phyloP scores from a whole-genome alignment of 2,329 filamentous ascomycete genomes.

The Penicillium sp. region DNA sequence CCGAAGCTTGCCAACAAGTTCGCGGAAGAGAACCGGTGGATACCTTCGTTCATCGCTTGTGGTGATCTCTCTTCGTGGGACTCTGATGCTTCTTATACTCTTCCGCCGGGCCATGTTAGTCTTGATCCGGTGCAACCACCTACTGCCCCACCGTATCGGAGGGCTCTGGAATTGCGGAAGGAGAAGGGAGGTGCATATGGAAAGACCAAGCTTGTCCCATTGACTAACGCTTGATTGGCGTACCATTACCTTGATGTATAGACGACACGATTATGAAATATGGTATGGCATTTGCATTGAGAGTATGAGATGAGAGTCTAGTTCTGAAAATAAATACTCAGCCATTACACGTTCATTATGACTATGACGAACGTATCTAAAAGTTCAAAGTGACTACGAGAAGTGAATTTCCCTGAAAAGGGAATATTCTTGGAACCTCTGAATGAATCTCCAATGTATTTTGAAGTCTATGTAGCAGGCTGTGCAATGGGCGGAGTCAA shows the following conservation, averaged over 20 bases:
- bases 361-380: not conserved
- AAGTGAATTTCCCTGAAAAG: too few species aligned
- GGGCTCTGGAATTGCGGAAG: constrained; percentile 80
- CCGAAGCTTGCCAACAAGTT: constrained; percentile 27
- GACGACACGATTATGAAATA: constrained; percentile 12
- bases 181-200: constrained; percentile 73
- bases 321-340: not conserved
- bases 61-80: constrained; percentile 93
- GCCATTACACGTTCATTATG: not conserved
- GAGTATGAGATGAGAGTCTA: not conserved
- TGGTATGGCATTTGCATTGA: constrained; percentile 1
- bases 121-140: constrained; percentile 92
- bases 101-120: constrained; percentile 81
- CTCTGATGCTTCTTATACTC: constrained; percentile 87
- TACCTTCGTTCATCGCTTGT: constrained; percentile 94
- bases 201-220: constrained; percentile 56
- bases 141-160: constrained; percentile 91
- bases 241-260: constrained; percentile 10
- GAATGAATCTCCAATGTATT: constrained; percentile 10
- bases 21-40: constrained; percentile 64
- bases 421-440: not conserved
- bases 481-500: constrained; percentile 22
- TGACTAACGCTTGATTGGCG: constrained; percentile 24
- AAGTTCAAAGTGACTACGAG: not conserved
- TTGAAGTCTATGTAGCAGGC: constrained; percentile 11